Evolutionary conservation across 140 eudicot species (phyloP).

Genomic region (Erigeron philadelphicus): DNA sequence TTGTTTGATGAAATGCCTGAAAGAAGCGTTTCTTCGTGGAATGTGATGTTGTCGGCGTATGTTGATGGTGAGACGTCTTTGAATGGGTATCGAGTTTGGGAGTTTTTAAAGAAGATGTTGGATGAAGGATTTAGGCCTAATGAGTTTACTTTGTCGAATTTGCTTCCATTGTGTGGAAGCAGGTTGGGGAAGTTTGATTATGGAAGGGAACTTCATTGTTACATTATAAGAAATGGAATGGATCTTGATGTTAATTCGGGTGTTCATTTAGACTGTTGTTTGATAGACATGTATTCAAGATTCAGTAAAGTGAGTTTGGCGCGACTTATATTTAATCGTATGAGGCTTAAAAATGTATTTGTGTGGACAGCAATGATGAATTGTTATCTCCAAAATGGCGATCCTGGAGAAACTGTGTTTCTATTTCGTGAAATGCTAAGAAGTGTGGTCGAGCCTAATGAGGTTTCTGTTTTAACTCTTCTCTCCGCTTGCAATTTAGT

Average conservation of each 20-base stretch:
- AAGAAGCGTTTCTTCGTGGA: conserved; percentile 58
- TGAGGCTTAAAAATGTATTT: conserved; percentile 37
- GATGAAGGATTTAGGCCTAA: conserved; percentile 44
- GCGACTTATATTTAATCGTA: conserved; percentile 40
- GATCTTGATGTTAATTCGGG: conserved; percentile 28
- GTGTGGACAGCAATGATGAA: conserved; percentile 60
- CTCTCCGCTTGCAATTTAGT: conserved; percentile 43
- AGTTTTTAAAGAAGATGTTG: conserved; percentile 40
- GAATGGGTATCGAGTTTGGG: conserved; percentile 20
- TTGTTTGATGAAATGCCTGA: conserved; percentile 74
- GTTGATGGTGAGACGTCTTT: background rate
- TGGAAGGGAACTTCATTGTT: conserved; percentile 65
- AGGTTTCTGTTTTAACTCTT: conserved; percentile 46
- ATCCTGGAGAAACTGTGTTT: conserved; percentile 35
- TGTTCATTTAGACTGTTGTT: conserved; percentile 47
- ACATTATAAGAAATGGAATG: conserved; percentile 36
- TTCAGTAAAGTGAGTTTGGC: conserved; percentile 29
- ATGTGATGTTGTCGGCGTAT: conserved; percentile 38
- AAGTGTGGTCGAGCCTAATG: conserved; percentile 40
- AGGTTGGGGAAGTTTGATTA: conserved; percentile 23
- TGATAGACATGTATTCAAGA: conserved; percentile 61
- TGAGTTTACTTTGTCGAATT: conserved; percentile 46
- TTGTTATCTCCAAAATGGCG: conserved; percentile 38
- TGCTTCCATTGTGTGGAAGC: conserved; percentile 46
- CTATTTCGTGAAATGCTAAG: conserved; percentile 45